Evolutionary conservation across 2,329 filamentous ascomycete species (phyloP), one percentile per base, ranked within the genome.

Genomic region (Calonectria montana): DNA sequence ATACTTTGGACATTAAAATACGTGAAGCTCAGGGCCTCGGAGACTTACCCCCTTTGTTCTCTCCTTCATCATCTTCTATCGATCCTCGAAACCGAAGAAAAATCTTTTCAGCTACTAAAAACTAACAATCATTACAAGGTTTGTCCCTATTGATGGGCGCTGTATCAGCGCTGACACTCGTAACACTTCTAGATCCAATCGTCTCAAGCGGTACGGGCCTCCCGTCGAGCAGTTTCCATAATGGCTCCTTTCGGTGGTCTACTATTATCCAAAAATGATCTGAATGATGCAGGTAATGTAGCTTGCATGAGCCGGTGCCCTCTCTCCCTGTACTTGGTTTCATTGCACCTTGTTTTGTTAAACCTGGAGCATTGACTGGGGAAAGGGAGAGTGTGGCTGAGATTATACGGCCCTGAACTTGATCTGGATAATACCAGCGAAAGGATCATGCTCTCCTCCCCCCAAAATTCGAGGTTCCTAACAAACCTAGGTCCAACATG

Each of bases 341-440:
- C 39, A 43, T 67, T 59, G 37, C n/a, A 47, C n/a, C 2, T 12
- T 12, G 43, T 6, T 25, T 23, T 13, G 10, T n/a, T 18, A 29
- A 48, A 37, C 39, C 2, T 4, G 45, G 48, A 37, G 25, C 23
- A 4, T 21, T 68, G 25, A 10, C 10, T 21, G 37, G 39, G 21
- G 67, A 68, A 10, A 48, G 73, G 77, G 77, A 70, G 80, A 72
- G 71, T 73, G 82, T 81, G 81, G 84, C 83, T 94, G 93, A 96
- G 94, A 97, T 92, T 91, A 97, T 93, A 97, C 94, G 94, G 94
- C 93, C 88, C 88, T 87, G 77, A 95, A 96, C 94, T 96, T 96
- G 94, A 96, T 96, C 94, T 94, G 94, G 94, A 96, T 96, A 96
- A 97, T 97, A 94, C 94, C 94, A 95, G 95, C 95, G 95, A 95